These are phyloP conservation scores for Salvia miltiorrhiza DNA, from an alignment of 257 asterid genomes.

Conservation along the genomic window DNA sequence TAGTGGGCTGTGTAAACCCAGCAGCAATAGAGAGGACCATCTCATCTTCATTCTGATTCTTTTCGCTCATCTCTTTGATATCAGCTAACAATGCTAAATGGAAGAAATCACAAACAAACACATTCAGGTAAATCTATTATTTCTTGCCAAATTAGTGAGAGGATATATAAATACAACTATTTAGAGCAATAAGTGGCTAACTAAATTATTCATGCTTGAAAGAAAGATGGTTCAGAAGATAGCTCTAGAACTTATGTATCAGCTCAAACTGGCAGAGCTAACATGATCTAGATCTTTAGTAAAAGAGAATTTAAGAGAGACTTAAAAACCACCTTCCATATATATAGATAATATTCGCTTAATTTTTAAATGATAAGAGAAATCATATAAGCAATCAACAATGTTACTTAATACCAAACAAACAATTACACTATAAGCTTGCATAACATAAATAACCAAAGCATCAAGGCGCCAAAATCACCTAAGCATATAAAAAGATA, in stretches of 20 bases:
- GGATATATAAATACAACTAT: slow-evolving; percentile 10
- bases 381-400: not conserved
- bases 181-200: not conserved
- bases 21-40: slow-evolving; percentile 55
- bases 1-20: slow-evolving; percentile 54
- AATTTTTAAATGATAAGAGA: not conserved
- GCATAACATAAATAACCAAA: slow-evolving; percentile 10
- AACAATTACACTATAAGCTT: not conserved
- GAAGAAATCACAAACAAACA: slow-evolving; percentile 25
- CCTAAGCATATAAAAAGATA: slow-evolving; percentile 6
- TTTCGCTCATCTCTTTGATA: slow-evolving; percentile 66
- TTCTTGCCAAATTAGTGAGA: slow-evolving; percentile 6
- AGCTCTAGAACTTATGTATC: not conserved
- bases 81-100: slow-evolving; percentile 69
- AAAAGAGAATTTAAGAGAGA: slow-evolving; percentile 12
- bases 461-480: slow-evolving; percentile 4
- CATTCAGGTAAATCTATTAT: not conserved
- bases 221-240: not conserved
- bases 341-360: not conserved
- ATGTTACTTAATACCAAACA: slow-evolving; percentile 7
- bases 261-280: not conserved
- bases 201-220: not conserved
- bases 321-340: not conserved
- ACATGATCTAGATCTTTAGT: not conserved
- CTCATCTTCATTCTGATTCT: slow-evolving; percentile 57